Evolutionary conservation across 1,139 yeast genomes (phyloP).

Genomic region (Magnusiomyces suaveolens): DNA sequence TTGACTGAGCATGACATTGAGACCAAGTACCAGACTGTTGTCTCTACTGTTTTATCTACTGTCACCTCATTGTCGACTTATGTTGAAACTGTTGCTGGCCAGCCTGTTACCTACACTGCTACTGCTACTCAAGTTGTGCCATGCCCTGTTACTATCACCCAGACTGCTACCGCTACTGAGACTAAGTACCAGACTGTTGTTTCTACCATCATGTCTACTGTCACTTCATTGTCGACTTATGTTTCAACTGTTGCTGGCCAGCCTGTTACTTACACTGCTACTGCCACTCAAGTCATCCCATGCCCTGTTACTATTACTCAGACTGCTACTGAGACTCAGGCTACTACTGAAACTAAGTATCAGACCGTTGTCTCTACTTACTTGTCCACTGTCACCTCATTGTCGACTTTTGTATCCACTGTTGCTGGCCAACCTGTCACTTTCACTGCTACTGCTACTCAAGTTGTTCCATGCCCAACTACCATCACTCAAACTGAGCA

Average conservation of each 20-base stretch:
- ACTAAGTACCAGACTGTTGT: neutral
- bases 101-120: neutral
- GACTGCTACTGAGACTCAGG: neutral
- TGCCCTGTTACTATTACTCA: neutral
- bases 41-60: neutral
- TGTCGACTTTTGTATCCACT: neutral
- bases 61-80: neutral
- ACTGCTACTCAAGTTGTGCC: neutral
- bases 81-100: neutral
- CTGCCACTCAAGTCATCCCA: neutral
- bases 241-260: neutral
- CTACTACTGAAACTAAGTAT: neutral
- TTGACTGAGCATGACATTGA: neutral
- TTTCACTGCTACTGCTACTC: neutral
- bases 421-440: neutral
- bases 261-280: neutral
- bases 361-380: neutral
- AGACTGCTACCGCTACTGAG: neutral
- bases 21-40: neutral
- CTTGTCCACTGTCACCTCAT: neutral
- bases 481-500: conserved; percentile 1
- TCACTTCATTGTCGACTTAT: neutral
- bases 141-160: neutral
- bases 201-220: neutral
- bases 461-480: neutral